A percentile compares a stretch with the other conserved stretches of the same genome.
Evolutionary conservation across 345 rosid genomes (phyloP).

Genomic region (Clarkia xantiana): DNA sequence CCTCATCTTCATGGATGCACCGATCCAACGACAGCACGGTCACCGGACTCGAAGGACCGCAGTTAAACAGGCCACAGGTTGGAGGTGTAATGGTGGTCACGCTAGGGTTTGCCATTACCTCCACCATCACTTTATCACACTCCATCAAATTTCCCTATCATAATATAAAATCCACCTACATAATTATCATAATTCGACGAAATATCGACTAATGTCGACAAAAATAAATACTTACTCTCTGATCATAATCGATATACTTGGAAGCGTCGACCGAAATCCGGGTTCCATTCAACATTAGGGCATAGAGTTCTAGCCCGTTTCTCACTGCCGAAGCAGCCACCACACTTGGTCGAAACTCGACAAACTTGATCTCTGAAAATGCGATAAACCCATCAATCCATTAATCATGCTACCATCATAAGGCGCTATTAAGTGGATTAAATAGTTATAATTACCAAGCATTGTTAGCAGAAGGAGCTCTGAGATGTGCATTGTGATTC

Average conservation of each 20-base stretch:
- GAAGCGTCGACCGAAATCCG: background rate
- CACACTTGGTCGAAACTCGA: conserved; percentile 39
- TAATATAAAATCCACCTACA: background rate
- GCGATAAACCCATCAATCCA: background rate
- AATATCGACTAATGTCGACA: background rate
- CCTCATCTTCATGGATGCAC: conserved; percentile 13
- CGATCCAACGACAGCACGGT: conserved; percentile 27
- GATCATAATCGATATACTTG: conserved; percentile 6
- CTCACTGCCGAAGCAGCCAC: conserved; percentile 34
- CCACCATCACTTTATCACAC: conserved; percentile 29
- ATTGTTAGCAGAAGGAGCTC: conserved; percentile 18
- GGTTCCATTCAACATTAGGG: conserved; percentile 9
- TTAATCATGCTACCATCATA: no score
- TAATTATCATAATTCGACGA: no score
- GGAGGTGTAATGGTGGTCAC: background rate
- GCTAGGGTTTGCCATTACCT: conserved; percentile 4
- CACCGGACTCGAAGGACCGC: conserved; percentile 41
- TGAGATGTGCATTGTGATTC: conserved; percentile 20
- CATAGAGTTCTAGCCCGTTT: conserved; percentile 18
- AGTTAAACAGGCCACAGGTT: conserved; percentile 3
- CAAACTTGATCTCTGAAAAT: conserved; percentile 30
- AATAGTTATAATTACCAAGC: conserved; percentile 1
- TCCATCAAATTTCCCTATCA: conserved; percentile 20
- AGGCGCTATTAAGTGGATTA: background rate
- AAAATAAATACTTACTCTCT: conserved; percentile 16